phyloP scores from a whole-genome alignment of 2,329 filamentous ascomycete genomes.

The Phaeosphaeriaceae sp. region DNA sequence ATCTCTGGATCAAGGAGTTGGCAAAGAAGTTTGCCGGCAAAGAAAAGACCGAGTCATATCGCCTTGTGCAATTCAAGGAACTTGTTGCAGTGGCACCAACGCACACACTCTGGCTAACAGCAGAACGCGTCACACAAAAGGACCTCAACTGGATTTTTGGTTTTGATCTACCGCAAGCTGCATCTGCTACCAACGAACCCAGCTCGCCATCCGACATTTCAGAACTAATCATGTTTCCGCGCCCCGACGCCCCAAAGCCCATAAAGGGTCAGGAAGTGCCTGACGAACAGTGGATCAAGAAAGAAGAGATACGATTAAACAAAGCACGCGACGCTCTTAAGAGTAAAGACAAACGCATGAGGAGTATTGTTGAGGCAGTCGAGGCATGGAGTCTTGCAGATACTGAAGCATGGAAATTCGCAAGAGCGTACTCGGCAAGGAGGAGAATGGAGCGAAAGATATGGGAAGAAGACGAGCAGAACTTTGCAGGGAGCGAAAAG shows the following conservation, averaged over 20 bases:
- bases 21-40: constrained; percentile 73
- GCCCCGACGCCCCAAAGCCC: constrained; percentile 55
- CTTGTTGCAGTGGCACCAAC: constrained; percentile 70
- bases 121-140: constrained; percentile 66
- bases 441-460: constrained; percentile 66
- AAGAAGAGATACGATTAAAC: constrained; percentile 63
- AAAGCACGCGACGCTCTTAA: constrained; percentile 55
- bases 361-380: constrained; percentile 48
- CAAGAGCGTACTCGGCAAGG: constrained; percentile 70
- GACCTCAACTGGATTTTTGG: constrained; percentile 91
- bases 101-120: constrained; percentile 80
- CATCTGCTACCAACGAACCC: constrained; percentile 60
- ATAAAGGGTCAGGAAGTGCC: constrained; percentile 59
- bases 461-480: constrained; percentile 74
- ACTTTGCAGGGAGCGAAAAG: constrained; percentile 67
- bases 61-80: constrained; percentile 80
- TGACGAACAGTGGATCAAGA: constrained; percentile 59
- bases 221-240: constrained; percentile 54
- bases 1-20: constrained; percentile 76
- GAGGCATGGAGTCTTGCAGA: constrained; percentile 68
- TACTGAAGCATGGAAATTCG: constrained; percentile 78
- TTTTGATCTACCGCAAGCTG: constrained; percentile 72
- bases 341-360: constrained; percentile 38
- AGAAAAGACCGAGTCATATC: constrained; percentile 66
- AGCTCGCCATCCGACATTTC: constrained; percentile 65